Evolutionary conservation across 2,329 filamentous ascomycete genomes (phyloP), one percentile per base, ranked within the genome.

Genomic region (Emmonsia crescens): DNA sequence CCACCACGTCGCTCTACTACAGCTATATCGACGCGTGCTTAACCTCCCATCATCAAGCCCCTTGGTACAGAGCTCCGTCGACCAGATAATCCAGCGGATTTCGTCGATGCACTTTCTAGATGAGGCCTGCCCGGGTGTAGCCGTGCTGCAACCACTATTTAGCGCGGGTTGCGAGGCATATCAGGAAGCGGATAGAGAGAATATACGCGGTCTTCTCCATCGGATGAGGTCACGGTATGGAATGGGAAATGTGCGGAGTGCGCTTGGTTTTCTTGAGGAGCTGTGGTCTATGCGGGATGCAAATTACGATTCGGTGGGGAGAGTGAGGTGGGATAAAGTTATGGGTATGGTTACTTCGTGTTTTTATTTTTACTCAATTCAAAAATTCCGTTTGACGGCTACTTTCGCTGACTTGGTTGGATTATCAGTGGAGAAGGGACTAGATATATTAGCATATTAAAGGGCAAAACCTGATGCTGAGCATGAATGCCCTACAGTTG

Each of bases 141-240:
- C 85, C 2, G 74, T 87, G 42, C 76, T 87, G 1, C 87, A 84
- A 83, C 85, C 85, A 0, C 74, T 87, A 2, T 87, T 87, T 66
- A 83, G 85, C 10, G 82, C 83, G 1, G 79, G 83, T 1, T 86
- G 84, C 68, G 85, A 87, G 69, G 84, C 84, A 0, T 73, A 76
- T 9, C 75, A 70, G 19, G 66, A 70, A 1, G 75, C 73, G 9
- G 84, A 87, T 68, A 75, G 84, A 19, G 75, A 74, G 5, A 72
- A 83, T 21, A 82, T 84, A 3, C 71, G 76, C 31, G 74, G 75
- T 60, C 76, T 82, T 0, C 86, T 87, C 66, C 69, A 72, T 4
- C 80, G 79, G 5, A 76, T 85, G 9, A 80, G 82, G 62, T 77
- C 75, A 60, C 74, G 83, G 21, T 85, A 87, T 69, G 84, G 85